Percentiles rank a stretch among this genome's conserved stretches.
phyloP scores from a whole-genome alignment of 2,329 filamentous ascomycete genomes.

The Grosmannia huntii region DNA sequence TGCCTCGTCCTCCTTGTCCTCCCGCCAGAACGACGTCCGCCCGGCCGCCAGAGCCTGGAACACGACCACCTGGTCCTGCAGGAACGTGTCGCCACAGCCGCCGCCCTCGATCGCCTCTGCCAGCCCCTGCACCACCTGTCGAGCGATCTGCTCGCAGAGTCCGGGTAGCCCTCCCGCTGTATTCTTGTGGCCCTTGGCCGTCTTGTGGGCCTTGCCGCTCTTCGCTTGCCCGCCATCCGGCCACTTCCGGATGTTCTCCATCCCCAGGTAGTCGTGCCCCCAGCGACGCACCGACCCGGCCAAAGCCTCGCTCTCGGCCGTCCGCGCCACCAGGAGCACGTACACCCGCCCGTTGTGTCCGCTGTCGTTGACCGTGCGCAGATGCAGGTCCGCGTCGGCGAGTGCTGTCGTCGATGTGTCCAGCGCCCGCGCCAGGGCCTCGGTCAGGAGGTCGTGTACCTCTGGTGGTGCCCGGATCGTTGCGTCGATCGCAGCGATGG shows the following conservation, averaged over 20 bases:
- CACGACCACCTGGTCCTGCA: conserved; percentile 49
- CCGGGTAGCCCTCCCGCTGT: conserved; percentile 13
- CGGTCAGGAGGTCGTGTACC: conserved; percentile 29
- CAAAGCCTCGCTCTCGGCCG: conserved; percentile 16
- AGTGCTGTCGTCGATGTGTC: background rate
- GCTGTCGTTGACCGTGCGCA: conserved; percentile 38
- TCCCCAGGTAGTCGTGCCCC: conserved; percentile 30
- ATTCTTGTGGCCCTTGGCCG: background rate
- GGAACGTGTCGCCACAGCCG: conserved; percentile 39
- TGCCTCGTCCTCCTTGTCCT: conserved; percentile 3
- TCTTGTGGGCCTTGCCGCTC: conserved; percentile 1
- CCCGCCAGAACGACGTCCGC: conserved; percentile 31
- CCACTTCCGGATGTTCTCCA: background rate
- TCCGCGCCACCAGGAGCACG: conserved; percentile 42
- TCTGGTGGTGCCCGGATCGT: conserved; percentile 35
- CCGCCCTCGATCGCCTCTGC: conserved; percentile 27
- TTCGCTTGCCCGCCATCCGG: background rate
- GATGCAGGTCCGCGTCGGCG: conserved; percentile 20
- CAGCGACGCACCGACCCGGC: conserved; percentile 17
- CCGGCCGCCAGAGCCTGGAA: conserved; percentile 47
- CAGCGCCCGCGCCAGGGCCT: conserved; percentile 23
- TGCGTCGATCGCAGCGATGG: conserved; percentile 34
- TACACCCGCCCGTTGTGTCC: conserved; percentile 38
- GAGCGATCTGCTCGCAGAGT: conserved; percentile 15
- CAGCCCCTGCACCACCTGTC: conserved; percentile 31